phyloP scores from a whole-genome alignment of 305 asterid species.

The Euphrasia arctica region DNA sequence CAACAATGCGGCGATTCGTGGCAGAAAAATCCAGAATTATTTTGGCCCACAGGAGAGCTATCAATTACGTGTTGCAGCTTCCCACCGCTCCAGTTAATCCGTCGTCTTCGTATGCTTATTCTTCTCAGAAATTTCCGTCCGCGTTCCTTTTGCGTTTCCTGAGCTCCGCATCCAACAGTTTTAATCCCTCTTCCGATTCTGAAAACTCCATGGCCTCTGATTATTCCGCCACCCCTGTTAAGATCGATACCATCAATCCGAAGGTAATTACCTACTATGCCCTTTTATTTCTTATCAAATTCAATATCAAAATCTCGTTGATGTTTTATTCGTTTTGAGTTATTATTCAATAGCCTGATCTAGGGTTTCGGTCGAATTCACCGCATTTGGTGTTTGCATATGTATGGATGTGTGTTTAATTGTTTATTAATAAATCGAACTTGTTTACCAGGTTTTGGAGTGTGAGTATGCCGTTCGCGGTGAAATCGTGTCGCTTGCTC shows the following conservation, averaged over 20 bases:
- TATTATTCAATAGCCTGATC: slow-evolving; percentile 1
- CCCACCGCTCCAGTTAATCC: slow-evolving; percentile 31
- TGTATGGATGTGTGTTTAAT: not conserved
- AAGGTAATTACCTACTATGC: slow-evolving; percentile 39
- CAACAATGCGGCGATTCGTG: slow-evolving; percentile 66
- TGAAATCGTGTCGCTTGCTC: slow-evolving; percentile 86
- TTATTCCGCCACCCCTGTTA: slow-evolving; percentile 62
- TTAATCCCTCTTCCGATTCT: slow-evolving; percentile 27
- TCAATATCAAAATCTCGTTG: not conserved
- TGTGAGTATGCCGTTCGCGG: slow-evolving; percentile 99
- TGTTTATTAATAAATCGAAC: not conserved
- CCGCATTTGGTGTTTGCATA: not conserved
- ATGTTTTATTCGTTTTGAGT: not conserved
- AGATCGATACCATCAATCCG: slow-evolving; percentile 68
- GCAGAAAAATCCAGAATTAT: slow-evolving; percentile 40
- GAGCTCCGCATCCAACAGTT: slow-evolving; percentile 13
- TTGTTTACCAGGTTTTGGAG: slow-evolving; percentile 56
- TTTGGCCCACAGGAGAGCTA: slow-evolving; percentile 22
- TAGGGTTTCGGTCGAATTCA: slow-evolving; percentile 2
- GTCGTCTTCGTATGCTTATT: slow-evolving; percentile 10
- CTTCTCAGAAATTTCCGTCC: slow-evolving; percentile 15
- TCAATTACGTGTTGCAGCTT: slow-evolving; percentile 27
- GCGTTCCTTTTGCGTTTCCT: slow-evolving; percentile 29
- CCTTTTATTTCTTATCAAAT: not conserved
- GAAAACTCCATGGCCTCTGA: slow-evolving; percentile 61